Evolutionary conservation across 208 protist species (phyloP).

Genomic region (Wallacemonas sp.): DNA sequence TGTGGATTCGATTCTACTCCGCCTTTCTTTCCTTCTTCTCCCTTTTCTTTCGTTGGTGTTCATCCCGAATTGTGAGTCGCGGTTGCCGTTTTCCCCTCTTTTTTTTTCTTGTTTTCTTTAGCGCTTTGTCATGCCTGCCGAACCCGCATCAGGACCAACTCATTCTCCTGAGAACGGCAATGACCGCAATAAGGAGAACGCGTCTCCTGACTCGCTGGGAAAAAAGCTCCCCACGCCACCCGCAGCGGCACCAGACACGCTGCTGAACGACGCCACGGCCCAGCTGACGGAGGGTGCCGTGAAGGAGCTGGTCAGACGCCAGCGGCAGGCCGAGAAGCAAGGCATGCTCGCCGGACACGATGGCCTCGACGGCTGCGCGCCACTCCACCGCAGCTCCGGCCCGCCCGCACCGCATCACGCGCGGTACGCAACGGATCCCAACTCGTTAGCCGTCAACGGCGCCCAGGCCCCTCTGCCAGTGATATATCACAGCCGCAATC

Average conservation of each 20-base stretch:
- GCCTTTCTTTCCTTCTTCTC: conserved; percentile 6
- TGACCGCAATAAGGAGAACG: conserved; percentile 5
- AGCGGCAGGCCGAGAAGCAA: conserved; percentile 4
- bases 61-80: not conserved
- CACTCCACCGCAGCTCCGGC: not conserved
- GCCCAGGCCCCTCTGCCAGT: not conserved
- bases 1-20: not conserved
- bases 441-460: conserved; percentile 8
- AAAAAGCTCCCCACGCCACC: not conserved
- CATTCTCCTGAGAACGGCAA: not conserved
- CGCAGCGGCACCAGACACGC: not conserved
- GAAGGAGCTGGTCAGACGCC: conserved; percentile 1
- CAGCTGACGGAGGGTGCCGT: not conserved
- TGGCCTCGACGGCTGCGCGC: not conserved
- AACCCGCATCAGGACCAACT: not conserved
- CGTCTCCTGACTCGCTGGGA: not conserved
- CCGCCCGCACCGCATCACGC: not conserved
- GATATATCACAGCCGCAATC: conserved; percentile 1
- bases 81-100: conserved; percentile 3
- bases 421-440: not conserved
- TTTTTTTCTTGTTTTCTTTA: conserved; percentile 5
- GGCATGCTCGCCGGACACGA: not conserved
- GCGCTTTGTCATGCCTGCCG: not conserved
- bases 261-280: not conserved
- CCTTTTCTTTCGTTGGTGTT: conserved; percentile 12